A percentile compares a stretch with the other conserved stretches of the same genome.
Conservation (phyloP, 2,329 filamentous ascomycete genomes). For the Emergomyces pasteurianus region DNA sequence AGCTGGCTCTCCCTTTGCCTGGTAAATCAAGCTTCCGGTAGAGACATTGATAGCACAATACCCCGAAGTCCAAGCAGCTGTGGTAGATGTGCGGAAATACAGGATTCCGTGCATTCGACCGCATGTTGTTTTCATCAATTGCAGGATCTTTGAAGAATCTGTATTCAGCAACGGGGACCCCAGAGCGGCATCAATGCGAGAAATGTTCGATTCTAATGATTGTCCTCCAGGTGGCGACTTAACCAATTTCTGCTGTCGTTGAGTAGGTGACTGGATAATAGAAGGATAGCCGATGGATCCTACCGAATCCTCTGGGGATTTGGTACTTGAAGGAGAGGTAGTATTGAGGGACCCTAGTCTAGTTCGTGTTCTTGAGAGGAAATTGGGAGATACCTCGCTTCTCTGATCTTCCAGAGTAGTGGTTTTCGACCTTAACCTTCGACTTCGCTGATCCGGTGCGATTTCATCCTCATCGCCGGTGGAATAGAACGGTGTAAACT, state of each 20-base stretch:
- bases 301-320: slow-evolving; percentile 27
- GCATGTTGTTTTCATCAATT: slow-evolving; percentile 41
- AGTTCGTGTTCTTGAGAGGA: slow-evolving; percentile 23
- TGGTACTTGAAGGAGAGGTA: slow-evolving; percentile 20
- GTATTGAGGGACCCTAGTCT: slow-evolving; percentile 31
- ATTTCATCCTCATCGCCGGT: slow-evolving; percentile 24
- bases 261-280: slow-evolving; percentile 31
- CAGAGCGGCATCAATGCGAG: slow-evolving; percentile 20
- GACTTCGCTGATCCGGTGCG: slow-evolving; percentile 18
- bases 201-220: slow-evolving; percentile 16
- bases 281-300: slow-evolving; percentile 38
- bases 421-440: slow-evolving; percentile 29
- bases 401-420: slow-evolving; percentile 33
- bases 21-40: slow-evolving; percentile 38
- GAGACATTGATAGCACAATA: slow-evolving; percentile 42
- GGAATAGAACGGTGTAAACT: slow-evolving; percentile 21
- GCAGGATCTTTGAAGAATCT: slow-evolving; percentile 37
- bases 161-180: slow-evolving; percentile 30
- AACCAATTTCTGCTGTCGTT: slow-evolving; percentile 24
- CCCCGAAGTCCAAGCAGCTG: slow-evolving; percentile 36
- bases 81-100: slow-evolving; percentile 35
- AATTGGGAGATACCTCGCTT: slow-evolving; percentile 24
- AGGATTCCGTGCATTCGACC: slow-evolving; percentile 42
- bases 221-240: slow-evolving; percentile 21
- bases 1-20: slow-evolving; percentile 38